A percentile compares a stretch with the other conserved stretches of the same genome.
phyloP scores from a whole-genome alignment of 2,329 filamentous ascomycete species.

The Ophiostoma fasciatum region DNA sequence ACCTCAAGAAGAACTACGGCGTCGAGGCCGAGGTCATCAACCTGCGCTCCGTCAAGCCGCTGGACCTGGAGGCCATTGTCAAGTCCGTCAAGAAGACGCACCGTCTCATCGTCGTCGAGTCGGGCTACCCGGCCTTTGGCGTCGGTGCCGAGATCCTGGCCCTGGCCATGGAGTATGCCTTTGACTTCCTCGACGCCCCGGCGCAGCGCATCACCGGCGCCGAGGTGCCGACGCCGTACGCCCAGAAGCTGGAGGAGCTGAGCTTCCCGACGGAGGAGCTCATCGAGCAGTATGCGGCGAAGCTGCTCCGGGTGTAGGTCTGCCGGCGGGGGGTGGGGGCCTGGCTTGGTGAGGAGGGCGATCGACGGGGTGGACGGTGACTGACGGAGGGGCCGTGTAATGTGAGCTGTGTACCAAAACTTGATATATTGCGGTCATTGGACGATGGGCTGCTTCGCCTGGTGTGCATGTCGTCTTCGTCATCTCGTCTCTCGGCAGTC shows the following conservation, averaged over 20 bases:
- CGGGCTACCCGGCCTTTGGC: constrained; percentile 90
- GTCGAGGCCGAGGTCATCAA: constrained; percentile 96
- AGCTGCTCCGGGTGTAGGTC: constrained; percentile 66
- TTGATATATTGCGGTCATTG: too few relatives aligned
- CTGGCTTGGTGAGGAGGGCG: too few relatives aligned
- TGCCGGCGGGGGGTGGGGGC: too few relatives aligned
- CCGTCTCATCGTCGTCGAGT: constrained; percentile 81
- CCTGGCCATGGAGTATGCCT: constrained; percentile 91
- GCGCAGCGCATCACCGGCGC: constrained; percentile 90
- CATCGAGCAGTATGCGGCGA: constrained; percentile 78
- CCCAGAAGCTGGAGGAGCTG: constrained; percentile 85
- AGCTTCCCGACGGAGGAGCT: constrained; percentile 80
- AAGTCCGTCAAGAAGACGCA: constrained; percentile 98
- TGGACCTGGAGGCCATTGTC: constrained; percentile 89
- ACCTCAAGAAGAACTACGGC: constrained; percentile 91
- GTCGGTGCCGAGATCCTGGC: constrained; percentile 88
- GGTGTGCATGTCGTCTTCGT: too few relatives aligned
- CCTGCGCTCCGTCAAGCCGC: constrained; percentile 90
- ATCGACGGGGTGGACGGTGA: too few relatives aligned
- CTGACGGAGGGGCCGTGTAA: too few relatives aligned
- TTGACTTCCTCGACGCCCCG: constrained; percentile 92
- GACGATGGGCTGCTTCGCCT: too few relatives aligned
- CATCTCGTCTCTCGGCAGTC: too few relatives aligned
- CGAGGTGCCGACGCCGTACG: constrained; percentile 94
- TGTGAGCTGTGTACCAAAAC: too few relatives aligned